A percentile compares a stretch with the other conserved stretches of the same genome.
phyloP scores from a whole-genome alignment of 2,329 filamentous ascomycete species.

The Hypoxylon sp. region DNA sequence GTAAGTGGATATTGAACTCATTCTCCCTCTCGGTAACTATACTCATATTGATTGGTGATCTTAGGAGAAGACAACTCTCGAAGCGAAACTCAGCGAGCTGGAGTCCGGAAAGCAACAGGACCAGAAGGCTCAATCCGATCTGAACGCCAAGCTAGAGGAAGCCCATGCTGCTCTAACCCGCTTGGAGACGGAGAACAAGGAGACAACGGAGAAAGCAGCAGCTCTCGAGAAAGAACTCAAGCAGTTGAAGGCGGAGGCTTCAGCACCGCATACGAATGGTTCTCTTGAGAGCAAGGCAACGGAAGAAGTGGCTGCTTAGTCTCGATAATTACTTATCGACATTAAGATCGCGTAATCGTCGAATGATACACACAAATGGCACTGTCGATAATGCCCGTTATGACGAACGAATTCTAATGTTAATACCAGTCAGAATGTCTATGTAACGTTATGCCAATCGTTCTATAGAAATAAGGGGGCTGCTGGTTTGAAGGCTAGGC shows the following conservation, averaged over 20 bases:
- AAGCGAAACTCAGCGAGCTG: constrained; percentile 48
- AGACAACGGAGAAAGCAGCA: constrained; percentile 39
- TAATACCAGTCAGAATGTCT: constrained; percentile 48
- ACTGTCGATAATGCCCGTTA: constrained; percentile 36
- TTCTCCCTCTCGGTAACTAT: neutral
- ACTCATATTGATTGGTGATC: constrained; percentile 19
- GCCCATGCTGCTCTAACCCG: constrained; percentile 42
- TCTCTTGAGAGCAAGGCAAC: constrained; percentile 33
- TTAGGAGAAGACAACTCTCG: constrained; percentile 51
- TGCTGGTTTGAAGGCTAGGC: constrained; percentile 13
- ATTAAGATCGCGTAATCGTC: constrained; percentile 41
- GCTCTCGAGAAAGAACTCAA: constrained; percentile 45
- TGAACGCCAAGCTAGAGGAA: constrained; percentile 41
- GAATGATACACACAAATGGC: constrained; percentile 38
- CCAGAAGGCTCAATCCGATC: constrained; percentile 44
- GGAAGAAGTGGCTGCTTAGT: constrained; percentile 34
- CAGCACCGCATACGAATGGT: constrained; percentile 34
- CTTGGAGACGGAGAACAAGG: constrained; percentile 51
- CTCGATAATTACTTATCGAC: constrained; percentile 20
- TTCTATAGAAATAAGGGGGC: constrained; percentile 26
- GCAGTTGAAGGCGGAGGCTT: constrained; percentile 41
- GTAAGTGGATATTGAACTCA: constrained; percentile 49
- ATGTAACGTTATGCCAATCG: constrained; percentile 35
- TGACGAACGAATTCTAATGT: constrained; percentile 46
- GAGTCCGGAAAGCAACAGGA: constrained; percentile 46